These are phyloP conservation scores for Debaryomyces maramus DNA, from an alignment of 805 yeast species.

Conservation along the genomic window DNA sequence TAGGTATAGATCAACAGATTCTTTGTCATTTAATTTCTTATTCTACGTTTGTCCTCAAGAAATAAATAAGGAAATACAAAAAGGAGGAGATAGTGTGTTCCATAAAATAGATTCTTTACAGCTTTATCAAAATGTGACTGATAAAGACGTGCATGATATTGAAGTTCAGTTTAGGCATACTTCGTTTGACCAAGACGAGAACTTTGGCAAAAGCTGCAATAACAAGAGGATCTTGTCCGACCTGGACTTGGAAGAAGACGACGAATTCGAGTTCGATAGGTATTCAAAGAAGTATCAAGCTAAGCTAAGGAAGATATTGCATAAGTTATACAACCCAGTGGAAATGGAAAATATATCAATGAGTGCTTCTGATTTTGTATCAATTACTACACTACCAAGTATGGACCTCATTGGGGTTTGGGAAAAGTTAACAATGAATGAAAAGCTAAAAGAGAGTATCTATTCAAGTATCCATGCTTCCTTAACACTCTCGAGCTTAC, in stretches of 20 bases:
- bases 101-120: too few species aligned
- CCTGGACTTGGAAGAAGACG: background rate
- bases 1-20: background rate
- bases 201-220: background rate
- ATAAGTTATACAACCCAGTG: background rate
- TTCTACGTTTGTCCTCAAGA: background rate
- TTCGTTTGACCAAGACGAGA: background rate
- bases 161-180: background rate
- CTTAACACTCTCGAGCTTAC: background rate
- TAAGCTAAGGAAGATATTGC: background rate
- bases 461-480: background rate
- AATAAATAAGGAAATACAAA: background rate
- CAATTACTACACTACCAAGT: background rate
- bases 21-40: background rate
- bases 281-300: background rate
- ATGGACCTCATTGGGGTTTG: background rate
- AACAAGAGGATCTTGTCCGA: background rate
- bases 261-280: background rate
- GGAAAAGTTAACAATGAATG: slow-evolving; percentile 1
- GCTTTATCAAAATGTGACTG: background rate
- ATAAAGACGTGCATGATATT: background rate
- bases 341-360: background rate
- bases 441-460: background rate
- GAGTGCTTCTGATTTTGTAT: background rate
- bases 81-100: background rate